Evolutionary conservation across 805 yeast species (phyloP), one percentile per base, ranked within the genome.

Genomic region (Wickerhamiella kazuoi): DNA sequence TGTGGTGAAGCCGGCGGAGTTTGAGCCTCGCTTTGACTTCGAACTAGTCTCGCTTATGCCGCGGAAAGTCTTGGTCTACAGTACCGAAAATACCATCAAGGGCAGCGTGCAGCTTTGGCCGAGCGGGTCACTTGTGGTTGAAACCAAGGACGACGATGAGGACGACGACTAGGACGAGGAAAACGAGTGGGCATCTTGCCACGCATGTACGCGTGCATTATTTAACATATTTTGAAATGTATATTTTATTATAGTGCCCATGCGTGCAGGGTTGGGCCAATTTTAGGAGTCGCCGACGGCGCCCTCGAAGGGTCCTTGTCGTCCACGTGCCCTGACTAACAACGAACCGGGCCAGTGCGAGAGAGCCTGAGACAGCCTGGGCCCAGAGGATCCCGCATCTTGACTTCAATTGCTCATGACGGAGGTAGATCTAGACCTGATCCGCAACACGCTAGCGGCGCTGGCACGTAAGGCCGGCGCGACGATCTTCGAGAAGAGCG

Each of bases 111-210:
- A 38, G 2, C 61, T 77, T 5, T 76, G 65, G 62, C 86, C 86
- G 3, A 72, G 66, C 40, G 86, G 83, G 2, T 74, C 69, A 44
- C 52, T 77, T 24, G 57, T 76, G n/a, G 68, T 72, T 30, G 41
- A 37, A 13, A 7, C 16, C 26, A 26, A 20, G 13, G 31, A 29
- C 8, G 35, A 33, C 9, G 35, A 33, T 19, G 24, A 33, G 24
- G 34, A 31, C 13, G 21, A 15, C 11, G 20, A n/a, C n/a, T n/a
- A n/a, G n/a, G n/a, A n/a, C n/a, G n/a, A n/a, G n/a, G n/a, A n/a
- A n/a, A n/a, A n/a, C n/a, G n/a, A n/a, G n/a, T n/a, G n/a, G n/a
- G n/a, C n/a, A n/a, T n/a, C n/a, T n/a, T n/a, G n/a, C n/a, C n/a
- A n/a, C n/a, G n/a, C n/a, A n/a, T n/a, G n/a, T n/a, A n/a, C n/a